Base-by-base conservation (phyloP, 2,329 filamentous ascomycete species). In the Cladophialophora carrionii region DNA sequence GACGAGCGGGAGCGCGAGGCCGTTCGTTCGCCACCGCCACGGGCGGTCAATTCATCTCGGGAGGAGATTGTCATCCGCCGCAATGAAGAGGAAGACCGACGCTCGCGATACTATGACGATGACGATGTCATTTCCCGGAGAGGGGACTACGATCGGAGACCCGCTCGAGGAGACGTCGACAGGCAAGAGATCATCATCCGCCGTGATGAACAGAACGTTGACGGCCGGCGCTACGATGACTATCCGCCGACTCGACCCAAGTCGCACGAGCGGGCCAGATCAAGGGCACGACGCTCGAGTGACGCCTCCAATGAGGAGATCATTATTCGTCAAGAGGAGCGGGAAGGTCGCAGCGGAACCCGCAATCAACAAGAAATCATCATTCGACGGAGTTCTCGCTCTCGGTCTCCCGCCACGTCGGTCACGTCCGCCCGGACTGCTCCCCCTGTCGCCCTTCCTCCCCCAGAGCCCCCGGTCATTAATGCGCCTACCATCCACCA, bases 401-500 rank as follows among this genome's bases (percentile, higher is more conserved):
- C 71, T n/a, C 53, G 65, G 20, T 72, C 70, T 20, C 70, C 70
- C 7, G 66, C 63, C 6, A 55, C 68, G 4, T 65, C 64, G 12
- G 22, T 64, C 17, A 55, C 66, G 29, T 63, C 66, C 17, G 66
- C 83, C 10, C 81, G 80, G 17, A 76, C 82, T 22, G 63, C 58
- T 22, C 81, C 37, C 17, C 37, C 83, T 3, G 83, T 84, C 22
- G 85, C 86, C 52, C 83, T 85, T 22, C 85, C 86, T 56, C 76
- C 78, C 55, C 78, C 80, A 8, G 82, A 84, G 52, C 87, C 86
- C 32, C 84, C 84, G 68, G 83, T 90, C 52, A 88, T 95, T 72
- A 85, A 87, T 49, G 88, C 88, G 22, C 92, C 92, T 37, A 90
- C 89, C 0, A 91, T 96, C 71, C 90, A 94, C 77, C 87, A 94